These are phyloP conservation scores for Aschersonia sp. DNA, from an alignment of 2,329 filamentous ascomycete species.

Conservation along the genomic window DNA sequence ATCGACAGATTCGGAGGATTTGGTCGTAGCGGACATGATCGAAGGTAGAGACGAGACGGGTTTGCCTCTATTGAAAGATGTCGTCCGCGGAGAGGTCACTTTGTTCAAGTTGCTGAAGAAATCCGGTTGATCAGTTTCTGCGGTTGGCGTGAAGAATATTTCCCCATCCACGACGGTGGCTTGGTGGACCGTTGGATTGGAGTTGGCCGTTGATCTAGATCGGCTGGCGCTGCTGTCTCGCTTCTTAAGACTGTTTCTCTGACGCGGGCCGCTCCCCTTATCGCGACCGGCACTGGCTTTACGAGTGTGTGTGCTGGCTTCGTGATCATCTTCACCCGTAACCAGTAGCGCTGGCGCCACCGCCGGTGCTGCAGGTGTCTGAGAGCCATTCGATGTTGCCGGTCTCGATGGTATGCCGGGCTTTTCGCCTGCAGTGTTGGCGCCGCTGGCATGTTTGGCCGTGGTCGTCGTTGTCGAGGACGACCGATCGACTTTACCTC, in stretches of 20 bases:
- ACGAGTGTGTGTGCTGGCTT: conserved; percentile 14
- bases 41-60: conserved; percentile 31
- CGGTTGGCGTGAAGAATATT: conserved; percentile 32
- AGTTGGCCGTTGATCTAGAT: conserved; percentile 28
- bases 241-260: conserved; percentile 38
- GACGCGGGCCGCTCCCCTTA: conserved; percentile 30
- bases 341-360: conserved; percentile 60
- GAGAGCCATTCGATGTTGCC: conserved; percentile 30
- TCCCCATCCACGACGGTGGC: conserved; percentile 35
- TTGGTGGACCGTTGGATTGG: conserved; percentile 16
- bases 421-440: conserved; percentile 21
- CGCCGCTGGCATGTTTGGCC: conserved; percentile 21
- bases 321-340: conserved; percentile 45
- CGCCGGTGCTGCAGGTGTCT: conserved; percentile 10
- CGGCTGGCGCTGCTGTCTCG: conserved; percentile 34
- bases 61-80: conserved; percentile 28
- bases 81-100: conserved; percentile 19
- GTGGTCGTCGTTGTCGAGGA: conserved; percentile 19
- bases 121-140: conserved; percentile 25
- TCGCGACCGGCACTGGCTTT: conserved; percentile 18
- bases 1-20: conserved; percentile 24
- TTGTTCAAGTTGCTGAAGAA: conserved; percentile 28
- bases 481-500: conserved; percentile 34
- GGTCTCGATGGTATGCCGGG: conserved; percentile 14
- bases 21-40: conserved; percentile 25